A percentile compares a stretch with the other conserved stretches of the same genome.
Conservation (phyloP, 768 basidiomycete genomes). For the Russula emetica region DNA sequence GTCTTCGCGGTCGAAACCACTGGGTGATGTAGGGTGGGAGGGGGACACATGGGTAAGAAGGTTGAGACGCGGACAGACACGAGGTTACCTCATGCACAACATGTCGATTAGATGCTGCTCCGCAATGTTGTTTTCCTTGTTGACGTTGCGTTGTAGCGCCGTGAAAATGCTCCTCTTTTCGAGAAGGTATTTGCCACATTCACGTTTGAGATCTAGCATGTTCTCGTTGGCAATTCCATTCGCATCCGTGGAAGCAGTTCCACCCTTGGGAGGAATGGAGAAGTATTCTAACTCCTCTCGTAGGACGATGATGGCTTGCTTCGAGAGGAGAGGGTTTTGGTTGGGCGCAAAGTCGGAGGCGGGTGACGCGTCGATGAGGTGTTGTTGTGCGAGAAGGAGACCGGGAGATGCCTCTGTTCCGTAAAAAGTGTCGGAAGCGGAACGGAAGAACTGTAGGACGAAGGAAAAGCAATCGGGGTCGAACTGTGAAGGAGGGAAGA, state of each 20-base stretch:
- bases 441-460: conserved; percentile 88
- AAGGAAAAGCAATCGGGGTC: conserved; percentile 96
- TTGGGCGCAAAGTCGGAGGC: conserved; percentile 57
- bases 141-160: conserved; percentile 95
- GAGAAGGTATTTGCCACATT: conserved; percentile 84
- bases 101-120: conserved; percentile 99
- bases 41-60: conserved; percentile 14
- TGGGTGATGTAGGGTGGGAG: conserved; percentile 32
- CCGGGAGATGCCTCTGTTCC: conserved; percentile 72
- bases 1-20: conserved; percentile 97
- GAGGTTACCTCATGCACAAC: conserved; percentile 93
- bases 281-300: conserved; percentile 99
- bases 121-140: conserved; percentile 97
- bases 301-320: conserved; percentile 98
- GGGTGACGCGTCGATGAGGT: conserved; percentile 62
- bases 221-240: conserved; percentile 75
- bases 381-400: conserved; percentile 72
- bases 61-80: conserved; percentile 22
- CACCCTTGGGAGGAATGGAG: conserved; percentile 78
- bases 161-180: conserved; percentile 93
- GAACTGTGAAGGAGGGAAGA: conserved; percentile 52
- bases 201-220: conserved; percentile 75
- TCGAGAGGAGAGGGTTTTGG: conserved; percentile 86
- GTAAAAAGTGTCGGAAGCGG: conserved; percentile 87
- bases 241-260: conserved; percentile 60